These are phyloP conservation scores for Podaxis mareebaensis DNA, from an alignment of 768 basidiomycete species.

Conservation along the genomic window DNA sequence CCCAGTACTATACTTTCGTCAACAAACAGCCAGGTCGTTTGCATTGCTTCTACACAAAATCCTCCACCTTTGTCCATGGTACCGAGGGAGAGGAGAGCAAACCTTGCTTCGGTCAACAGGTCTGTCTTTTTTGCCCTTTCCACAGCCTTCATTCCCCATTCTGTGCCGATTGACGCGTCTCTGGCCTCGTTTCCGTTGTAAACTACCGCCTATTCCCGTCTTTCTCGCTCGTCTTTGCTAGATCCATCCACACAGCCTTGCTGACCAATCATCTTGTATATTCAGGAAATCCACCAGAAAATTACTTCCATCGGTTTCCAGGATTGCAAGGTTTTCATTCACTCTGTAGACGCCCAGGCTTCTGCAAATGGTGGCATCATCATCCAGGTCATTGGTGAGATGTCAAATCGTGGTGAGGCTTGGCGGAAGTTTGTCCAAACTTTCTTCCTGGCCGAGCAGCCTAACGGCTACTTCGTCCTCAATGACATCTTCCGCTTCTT, in stretches of 20 bases:
- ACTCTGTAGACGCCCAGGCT: conserved; percentile 96
- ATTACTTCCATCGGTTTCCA: conserved; percentile 93
- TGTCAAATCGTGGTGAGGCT: conserved; percentile 87
- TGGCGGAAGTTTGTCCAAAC: conserved; percentile 99
- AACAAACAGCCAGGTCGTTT: conserved; percentile 96
- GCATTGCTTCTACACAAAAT: conserved; percentile 99
- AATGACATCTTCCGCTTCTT: conserved; percentile 99
- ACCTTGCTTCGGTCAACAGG: conserved; percentile 92
- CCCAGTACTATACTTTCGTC: conserved; percentile 98
- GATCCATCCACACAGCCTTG: conserved; percentile 3
- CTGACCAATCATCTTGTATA: conserved; percentile 17
- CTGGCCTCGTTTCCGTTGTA: not conserved
- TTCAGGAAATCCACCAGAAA: conserved; percentile 94
- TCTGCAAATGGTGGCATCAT: conserved; percentile 95
- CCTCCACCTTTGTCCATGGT: conserved; percentile 95
- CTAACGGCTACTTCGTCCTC: conserved; percentile 98
- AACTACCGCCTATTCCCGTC: not conserved
- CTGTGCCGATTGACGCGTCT: conserved; percentile 8
- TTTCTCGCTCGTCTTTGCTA: not conserved
- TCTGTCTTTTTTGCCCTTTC: conserved; percentile 35
- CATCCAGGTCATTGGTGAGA: conserved; percentile 99
- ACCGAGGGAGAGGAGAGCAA: conserved; percentile 94
- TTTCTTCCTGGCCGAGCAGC: conserved; percentile 99
- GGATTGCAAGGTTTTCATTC: conserved; percentile 98
- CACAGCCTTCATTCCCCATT: conserved; percentile 3